Conservation (phyloP, 345 rosid species). For the Linum lewisii region DNA sequence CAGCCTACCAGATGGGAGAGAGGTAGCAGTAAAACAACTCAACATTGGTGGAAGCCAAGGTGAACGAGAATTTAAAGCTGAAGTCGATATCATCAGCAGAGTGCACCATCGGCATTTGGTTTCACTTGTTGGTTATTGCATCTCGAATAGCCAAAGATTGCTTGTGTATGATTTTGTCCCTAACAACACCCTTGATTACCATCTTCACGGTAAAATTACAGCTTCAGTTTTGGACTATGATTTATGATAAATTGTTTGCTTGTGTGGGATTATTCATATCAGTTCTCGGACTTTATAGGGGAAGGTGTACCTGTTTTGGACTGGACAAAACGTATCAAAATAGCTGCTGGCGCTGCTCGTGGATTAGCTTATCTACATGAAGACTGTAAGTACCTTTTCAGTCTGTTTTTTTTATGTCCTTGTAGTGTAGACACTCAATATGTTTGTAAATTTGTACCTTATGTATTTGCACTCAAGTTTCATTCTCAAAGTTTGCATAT, state of each 20-base stretch:
- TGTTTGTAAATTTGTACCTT: neutral
- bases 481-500: too few species aligned
- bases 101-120: constrained; percentile 93
- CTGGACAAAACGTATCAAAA: constrained; percentile 70
- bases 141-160: constrained; percentile 62
- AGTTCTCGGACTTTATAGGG: constrained; percentile 30
- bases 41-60: constrained; percentile 85
- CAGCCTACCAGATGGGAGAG: constrained; percentile 68
- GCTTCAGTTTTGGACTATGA: constrained; percentile 14
- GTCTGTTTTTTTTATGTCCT: constrained; percentile 10
- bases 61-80: constrained; percentile 87
- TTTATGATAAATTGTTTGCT: constrained; percentile 4
- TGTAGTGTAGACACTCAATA: constrained; percentile 1
- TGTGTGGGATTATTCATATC: constrained; percentile 3
- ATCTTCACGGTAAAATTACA: constrained; percentile 68
- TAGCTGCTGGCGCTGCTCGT: constrained; percentile 93
- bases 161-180: constrained; percentile 83
- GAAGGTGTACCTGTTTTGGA: constrained; percentile 50
- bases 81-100: constrained; percentile 88
- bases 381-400: constrained; percentile 53
- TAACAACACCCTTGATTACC: constrained; percentile 79
- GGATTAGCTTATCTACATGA: constrained; percentile 97
- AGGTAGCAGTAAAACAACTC: constrained; percentile 80
- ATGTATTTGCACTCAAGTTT: constrained; percentile 2
- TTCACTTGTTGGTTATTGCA: constrained; percentile 90